Evolutionary conservation across 2,329 filamentous ascomycete genomes (phyloP), one percentile per base, ranked within the genome.

Genomic region (Lecanosticta acicola): DNA sequence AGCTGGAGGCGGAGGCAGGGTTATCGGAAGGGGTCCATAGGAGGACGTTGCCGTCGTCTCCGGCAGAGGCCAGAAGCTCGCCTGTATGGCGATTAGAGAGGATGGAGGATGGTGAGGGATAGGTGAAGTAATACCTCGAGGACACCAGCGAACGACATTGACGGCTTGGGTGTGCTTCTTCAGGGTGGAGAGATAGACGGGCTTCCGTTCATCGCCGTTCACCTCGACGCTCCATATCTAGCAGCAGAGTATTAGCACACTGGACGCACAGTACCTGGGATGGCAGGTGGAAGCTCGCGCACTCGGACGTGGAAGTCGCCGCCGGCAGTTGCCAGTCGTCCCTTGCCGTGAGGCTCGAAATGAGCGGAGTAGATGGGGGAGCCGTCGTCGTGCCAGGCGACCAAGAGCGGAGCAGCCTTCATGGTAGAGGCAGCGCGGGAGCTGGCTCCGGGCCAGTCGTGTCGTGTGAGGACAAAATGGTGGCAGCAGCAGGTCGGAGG

Each of bases 381-480:
- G 71, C 94, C 95, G 65, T 95, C 87, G 69, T 96, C 87, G 71
- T 98, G 94, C 93, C 93, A 98, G 75, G 94, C 88, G 72, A 98
- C 91, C 66, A 97, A 91, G 59, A 98, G 79, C 60, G 93, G 91
- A 64, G 88, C 84, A 65, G 89, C 90, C 79, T 94, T 97, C 93
- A 98, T 98, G 41, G 46, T 62, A 34, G 39, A 18, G 35, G 8
- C 9, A 19, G 8, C 17, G 32, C 13, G 4, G 26, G 8, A 14
- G 35, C 35, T 37, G 35, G 35, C 35, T 18, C 14, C 10, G 14
- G 35, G 35, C 35, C 35, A 37, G 35, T 11, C 14, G 14, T 16
- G 35, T 16, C 17, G 35, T 3, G 35, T 37, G 35, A 5, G 16
- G 35, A 37, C 35, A 37, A 37, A 37, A 37, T 19, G 33, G 11